A percentile compares a stretch with the other conserved stretches of the same genome.
Conservation (phyloP, 352 stramenopile species). For the Pythium phragmitis region DNA sequence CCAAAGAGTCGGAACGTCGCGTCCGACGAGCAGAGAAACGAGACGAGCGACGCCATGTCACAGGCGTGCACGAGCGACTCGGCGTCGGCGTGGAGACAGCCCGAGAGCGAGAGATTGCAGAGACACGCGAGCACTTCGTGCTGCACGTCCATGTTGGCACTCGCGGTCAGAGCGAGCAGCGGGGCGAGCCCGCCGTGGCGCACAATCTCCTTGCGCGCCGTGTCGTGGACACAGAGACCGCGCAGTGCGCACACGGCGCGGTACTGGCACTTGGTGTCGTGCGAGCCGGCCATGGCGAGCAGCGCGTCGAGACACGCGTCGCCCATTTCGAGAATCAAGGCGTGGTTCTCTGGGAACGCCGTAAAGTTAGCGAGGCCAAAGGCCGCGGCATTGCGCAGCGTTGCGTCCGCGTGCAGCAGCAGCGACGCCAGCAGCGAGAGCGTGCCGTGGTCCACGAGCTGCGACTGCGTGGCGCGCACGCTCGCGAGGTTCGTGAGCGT, state of each 20-base stretch:
- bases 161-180: slow-evolving; percentile 89
- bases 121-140: slow-evolving; percentile 95
- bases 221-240: slow-evolving; percentile 89
- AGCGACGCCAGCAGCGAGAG: slow-evolving; percentile 73
- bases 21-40: slow-evolving; percentile 94
- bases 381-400: slow-evolving; percentile 86
- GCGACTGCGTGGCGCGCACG: slow-evolving; percentile 76
- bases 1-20: slow-evolving; percentile 95
- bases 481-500: slow-evolving; percentile 94
- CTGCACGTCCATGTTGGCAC: slow-evolving; percentile 93
- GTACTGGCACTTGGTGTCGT: slow-evolving; percentile 86
- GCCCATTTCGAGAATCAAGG: slow-evolving; percentile 63
- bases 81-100: slow-evolving; percentile 91
- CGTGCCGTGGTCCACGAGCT: slow-evolving; percentile 73
- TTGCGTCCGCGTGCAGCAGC: slow-evolving; percentile 77
- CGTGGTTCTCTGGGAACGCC: slow-evolving; percentile 91
- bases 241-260: slow-evolving; percentile 89
- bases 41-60: slow-evolving; percentile 90
- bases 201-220: slow-evolving; percentile 90
- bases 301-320: slow-evolving; percentile 52
- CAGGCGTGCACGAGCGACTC: slow-evolving; percentile 88
- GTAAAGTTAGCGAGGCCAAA: slow-evolving; percentile 95
- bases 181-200: slow-evolving; percentile 78
- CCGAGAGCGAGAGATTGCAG: slow-evolving; percentile 96
- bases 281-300: slow-evolving; percentile 51